These are phyloP conservation scores for Polyporus arcularius DNA, from an alignment of 768 basidiomycete genomes.

Conservation along the genomic window DNA sequence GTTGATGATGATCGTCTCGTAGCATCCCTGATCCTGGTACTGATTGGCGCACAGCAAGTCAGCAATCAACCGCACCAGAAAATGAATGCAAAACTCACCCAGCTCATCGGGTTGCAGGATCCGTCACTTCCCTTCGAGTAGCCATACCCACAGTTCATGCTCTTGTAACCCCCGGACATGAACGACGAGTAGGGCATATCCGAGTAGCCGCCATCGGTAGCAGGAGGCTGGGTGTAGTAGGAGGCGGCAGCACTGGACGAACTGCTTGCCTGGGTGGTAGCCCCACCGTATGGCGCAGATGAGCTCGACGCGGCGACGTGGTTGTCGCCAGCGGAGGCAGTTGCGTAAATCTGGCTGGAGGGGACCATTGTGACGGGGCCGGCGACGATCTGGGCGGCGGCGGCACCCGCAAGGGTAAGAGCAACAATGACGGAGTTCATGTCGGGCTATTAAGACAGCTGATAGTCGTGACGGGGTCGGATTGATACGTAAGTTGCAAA, in stretches of 20 bases:
- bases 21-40: constrained; percentile 51
- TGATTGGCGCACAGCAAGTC: constrained; percentile 10
- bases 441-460: constrained; percentile 42
- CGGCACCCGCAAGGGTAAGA: constrained; percentile 58
- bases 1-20: constrained; percentile 63
- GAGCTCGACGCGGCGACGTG: constrained; percentile 26
- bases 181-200: constrained; percentile 63
- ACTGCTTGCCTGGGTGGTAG: constrained; percentile 16
- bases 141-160: constrained; percentile 72
- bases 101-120: constrained; percentile 52
- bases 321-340: constrained; percentile 33
- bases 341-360: constrained; percentile 26
- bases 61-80: not conserved
- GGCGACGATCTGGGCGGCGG: constrained; percentile 54
- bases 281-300: constrained; percentile 27
- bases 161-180: constrained; percentile 62
- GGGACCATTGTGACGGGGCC: constrained; percentile 26
- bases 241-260: constrained; percentile 27
- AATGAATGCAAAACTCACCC: constrained; percentile 46
- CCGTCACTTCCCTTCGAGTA: constrained; percentile 58
- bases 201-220: constrained; percentile 42
- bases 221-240: constrained; percentile 21
- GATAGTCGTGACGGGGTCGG: constrained; percentile 36
- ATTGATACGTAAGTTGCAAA: constrained; percentile 38
- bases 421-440: constrained; percentile 66